Evolutionary conservation across 371 early-diverging fungal genomes (phyloP).

Genomic region (Chytridiales sp.): DNA sequence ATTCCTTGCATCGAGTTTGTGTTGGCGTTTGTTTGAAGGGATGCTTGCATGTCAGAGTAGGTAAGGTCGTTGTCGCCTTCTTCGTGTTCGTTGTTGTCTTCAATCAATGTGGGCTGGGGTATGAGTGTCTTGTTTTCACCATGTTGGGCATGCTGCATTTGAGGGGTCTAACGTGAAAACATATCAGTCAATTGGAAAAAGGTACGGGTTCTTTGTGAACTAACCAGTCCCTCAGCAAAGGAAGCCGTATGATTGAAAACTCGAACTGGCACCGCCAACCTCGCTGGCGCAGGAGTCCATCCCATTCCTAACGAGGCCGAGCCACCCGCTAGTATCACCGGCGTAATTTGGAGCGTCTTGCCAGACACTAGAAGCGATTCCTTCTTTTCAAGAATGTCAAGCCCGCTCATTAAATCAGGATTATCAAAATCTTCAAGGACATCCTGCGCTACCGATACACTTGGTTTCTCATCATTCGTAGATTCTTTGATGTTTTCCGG

Average conservation of each 20-base stretch:
- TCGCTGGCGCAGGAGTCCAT: conserved; percentile 36
- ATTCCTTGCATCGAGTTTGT: no score
- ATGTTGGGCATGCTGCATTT: no score
- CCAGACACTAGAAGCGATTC: no score
- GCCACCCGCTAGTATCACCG: conserved; percentile 18
- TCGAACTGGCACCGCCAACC: conserved; percentile 19
- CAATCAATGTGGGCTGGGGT: background rate
- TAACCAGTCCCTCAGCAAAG: background rate
- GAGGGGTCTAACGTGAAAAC: background rate
- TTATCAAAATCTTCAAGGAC: no score
- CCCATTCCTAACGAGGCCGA: conserved; percentile 29
- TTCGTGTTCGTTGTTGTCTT: background rate
- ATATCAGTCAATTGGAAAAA: background rate
- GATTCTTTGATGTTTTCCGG: no score
- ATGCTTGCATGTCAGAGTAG: no score
- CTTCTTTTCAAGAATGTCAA: background rate
- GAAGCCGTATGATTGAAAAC: conserved; percentile 9
- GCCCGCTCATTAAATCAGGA: background rate
- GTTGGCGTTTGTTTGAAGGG: no score
- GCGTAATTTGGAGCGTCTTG: conserved; percentile 23
- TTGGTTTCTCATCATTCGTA: no score
- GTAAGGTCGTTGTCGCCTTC: no score
- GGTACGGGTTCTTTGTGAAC: background rate
- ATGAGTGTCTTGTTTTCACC: background rate
- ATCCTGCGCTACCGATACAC: no score